phyloP scores from a whole-genome alignment of 208 protist species.

The Hexamita inflata region DNA sequence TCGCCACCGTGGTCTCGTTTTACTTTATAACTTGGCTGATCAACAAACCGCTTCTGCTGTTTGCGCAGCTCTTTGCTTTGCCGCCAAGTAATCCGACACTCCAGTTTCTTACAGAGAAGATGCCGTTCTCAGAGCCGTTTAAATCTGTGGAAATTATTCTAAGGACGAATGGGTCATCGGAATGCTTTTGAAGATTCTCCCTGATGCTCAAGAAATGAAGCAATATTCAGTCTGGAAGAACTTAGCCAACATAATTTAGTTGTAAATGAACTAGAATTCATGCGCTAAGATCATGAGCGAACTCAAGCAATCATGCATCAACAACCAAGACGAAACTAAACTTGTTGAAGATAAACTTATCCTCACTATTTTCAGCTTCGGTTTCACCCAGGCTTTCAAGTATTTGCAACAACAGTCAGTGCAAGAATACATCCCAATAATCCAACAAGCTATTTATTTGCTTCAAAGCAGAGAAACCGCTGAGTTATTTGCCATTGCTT shows the following conservation, averaged over 20 bases:
- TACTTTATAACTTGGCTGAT: slow-evolving; percentile 6
- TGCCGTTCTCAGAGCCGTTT: background rate
- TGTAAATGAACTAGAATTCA: too few relatives aligned
- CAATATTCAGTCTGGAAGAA: background rate
- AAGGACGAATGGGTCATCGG: background rate
- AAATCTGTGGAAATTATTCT: background rate
- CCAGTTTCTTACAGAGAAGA: background rate
- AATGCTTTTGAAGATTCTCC: background rate
- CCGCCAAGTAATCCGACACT: background rate
- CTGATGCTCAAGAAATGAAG: background rate
- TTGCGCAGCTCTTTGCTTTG: background rate
- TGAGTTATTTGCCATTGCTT: too few relatives aligned
- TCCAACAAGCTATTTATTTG: too few relatives aligned
- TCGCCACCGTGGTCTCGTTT: background rate
- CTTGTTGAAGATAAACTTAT: too few relatives aligned
- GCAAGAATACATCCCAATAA: too few relatives aligned
- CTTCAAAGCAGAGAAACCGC: too few relatives aligned
- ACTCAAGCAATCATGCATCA: too few relatives aligned
- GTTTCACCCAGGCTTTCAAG: too few relatives aligned
- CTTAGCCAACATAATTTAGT: slow-evolving; percentile 8
- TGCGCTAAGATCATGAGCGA: too few relatives aligned
- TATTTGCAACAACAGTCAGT: too few relatives aligned
- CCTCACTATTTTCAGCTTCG: too few relatives aligned
- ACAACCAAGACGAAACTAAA: too few relatives aligned
- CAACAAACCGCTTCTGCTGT: background rate